Percentiles rank a stretch among this genome's conserved stretches.
Conservation (phyloP, 371 early-diverging fungal genomes). For the Mortierella sp. region DNA sequence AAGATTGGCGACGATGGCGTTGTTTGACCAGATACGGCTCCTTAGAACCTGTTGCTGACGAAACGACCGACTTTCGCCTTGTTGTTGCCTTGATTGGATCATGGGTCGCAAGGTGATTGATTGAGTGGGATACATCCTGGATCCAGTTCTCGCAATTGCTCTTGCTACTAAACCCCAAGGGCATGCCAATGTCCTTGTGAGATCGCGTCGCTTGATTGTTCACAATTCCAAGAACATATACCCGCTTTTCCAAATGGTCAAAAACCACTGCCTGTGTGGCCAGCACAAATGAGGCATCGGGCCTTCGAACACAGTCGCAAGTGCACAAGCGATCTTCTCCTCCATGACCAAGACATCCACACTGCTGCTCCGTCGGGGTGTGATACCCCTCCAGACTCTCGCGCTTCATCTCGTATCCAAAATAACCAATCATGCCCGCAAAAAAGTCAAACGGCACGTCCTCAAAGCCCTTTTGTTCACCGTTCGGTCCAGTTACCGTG, state of each 20-base stretch:
- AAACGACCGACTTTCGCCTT: constrained; percentile 15
- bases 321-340: constrained; percentile 23
- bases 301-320: constrained; percentile 62
- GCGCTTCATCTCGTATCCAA: constrained; percentile 94
- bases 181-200: constrained; percentile 10
- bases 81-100: constrained; percentile 7
- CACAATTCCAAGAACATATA: constrained; percentile 64
- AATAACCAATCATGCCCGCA: constrained; percentile 90
- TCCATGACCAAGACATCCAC: constrained; percentile 45
- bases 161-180: constrained; percentile 26
- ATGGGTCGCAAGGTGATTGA: constrained; percentile 17
- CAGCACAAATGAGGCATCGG: constrained; percentile 89
- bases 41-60: constrained; percentile 23
- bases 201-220: constrained; percentile 8
- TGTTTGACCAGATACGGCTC: constrained; percentile 53
- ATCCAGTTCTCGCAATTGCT: constrained; percentile 32
- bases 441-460: constrained; percentile 69
- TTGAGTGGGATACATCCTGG: constrained; percentile 21
- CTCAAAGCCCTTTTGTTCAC: constrained; percentile 10
- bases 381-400: constrained; percentile 75
- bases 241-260: constrained; percentile 67
- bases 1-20: constrained; percentile 40
- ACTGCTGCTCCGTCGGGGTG: constrained; percentile 58
- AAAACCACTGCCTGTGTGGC: constrained; percentile 83
- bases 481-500: constrained; percentile 20